Base-by-base conservation (phyloP, 805 yeast genomes). In the Candida khao-thaluensis region DNA sequence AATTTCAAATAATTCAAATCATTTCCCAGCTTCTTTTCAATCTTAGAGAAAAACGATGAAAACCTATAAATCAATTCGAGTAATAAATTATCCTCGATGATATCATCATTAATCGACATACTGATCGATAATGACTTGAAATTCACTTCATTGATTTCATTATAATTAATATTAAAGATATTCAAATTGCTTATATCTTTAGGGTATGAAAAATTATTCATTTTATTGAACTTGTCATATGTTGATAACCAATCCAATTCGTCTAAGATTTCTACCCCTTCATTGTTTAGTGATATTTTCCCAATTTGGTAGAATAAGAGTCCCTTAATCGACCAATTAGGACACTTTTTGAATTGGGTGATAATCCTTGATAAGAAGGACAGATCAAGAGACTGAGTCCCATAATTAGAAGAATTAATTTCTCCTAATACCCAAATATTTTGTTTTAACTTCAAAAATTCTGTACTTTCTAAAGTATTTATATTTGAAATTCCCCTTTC, bases 341-440 rank as follows among this genome's bases (percentile, higher is more conserved):
- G 52, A 17, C 67, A 64, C 7, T 38, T 37, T n/a, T 58, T 38
- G 37, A 65, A 67, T 17, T 59, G 41, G 6, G 54, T 60, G 2
- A 81, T 65, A 9, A 91, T 69, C 14, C 41, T 52, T 11, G 44
- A 43, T 5, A 60, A 38, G 7, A 50, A 42, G 28, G 47, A 50
- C 42, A 57, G 56, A 38, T 64, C 69, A 7, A 69, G 45, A 7
- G 68, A 45, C 38, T 64, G 69, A 16, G 84, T 79, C 0, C 97
- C 97, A 37, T 72, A 63, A 7, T 74, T 74, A 1, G 88, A 76
- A 1, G 89, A 76, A 2, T 90, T 90, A 21, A 90, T 79, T 51
- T 82, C 81, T 0, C 96, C 97, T 23, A 87, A 69, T 1, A 95
- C 81, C 97, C 97, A 91, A 24, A 91, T 51, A 23, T 83, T 77